These are phyloP conservation scores for Aphanomyces invadans DNA, from an alignment of 352 stramenopile genomes.

Conservation along the genomic window DNA sequence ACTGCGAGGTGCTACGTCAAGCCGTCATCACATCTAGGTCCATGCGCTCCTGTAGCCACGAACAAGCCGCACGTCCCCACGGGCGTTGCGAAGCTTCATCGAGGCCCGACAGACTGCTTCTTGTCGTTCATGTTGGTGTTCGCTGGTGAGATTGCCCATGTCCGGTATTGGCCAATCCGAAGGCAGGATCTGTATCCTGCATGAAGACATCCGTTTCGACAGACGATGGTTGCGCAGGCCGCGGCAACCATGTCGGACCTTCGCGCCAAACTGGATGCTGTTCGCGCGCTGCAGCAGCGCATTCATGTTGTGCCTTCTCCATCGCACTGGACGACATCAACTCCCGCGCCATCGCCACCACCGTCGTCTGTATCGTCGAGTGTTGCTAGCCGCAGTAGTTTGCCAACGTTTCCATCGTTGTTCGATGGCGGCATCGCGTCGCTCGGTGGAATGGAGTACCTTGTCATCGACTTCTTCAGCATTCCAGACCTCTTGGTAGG, in stretches of 20 bases:
- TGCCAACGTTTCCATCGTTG: not conserved
- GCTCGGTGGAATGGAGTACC: constrained; percentile 46
- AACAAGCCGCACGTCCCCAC: no score
- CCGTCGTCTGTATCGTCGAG: no score
- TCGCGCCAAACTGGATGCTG: not conserved
- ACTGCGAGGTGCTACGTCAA: no score
- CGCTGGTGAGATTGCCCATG: no score
- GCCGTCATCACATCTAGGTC: no score
- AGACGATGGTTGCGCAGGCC: not conserved
- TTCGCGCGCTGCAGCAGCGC: not conserved
- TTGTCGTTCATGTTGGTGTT: no score
- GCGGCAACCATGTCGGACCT: not conserved
- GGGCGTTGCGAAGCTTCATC: no score
- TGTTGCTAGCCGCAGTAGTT: no score
- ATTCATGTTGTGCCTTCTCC: not conserved
- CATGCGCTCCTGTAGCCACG: no score
- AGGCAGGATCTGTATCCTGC: no score
- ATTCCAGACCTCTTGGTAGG: constrained; percentile 37
- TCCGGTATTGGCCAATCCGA: no score
- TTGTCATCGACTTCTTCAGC: constrained; percentile 55
- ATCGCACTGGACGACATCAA: not conserved
- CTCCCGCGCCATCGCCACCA: not conserved
- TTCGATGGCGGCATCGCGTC: constrained; percentile 44
- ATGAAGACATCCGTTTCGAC: not conserved
- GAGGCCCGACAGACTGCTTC: no score